phyloP scores from a whole-genome alignment of 1,284 basidiomycete species.

The Cystobasidiaceae sp. region DNA sequence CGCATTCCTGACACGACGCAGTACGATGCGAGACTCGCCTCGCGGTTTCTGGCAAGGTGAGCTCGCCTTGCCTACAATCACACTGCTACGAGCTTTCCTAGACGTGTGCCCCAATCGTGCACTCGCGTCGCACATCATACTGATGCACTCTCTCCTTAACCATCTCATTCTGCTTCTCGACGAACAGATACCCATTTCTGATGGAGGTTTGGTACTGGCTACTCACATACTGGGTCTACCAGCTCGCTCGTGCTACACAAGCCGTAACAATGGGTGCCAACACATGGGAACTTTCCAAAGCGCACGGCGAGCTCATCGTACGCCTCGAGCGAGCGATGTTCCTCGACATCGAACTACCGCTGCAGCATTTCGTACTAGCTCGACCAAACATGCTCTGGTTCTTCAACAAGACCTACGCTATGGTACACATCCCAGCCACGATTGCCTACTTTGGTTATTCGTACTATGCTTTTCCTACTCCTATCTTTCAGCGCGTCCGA shows the following conservation, averaged over 20 bases:
- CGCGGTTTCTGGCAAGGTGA: neutral
- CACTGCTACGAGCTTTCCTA: neutral
- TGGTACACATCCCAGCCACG: slow-evolving; percentile 48
- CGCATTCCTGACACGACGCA: neutral
- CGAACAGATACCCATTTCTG: slow-evolving; percentile 10
- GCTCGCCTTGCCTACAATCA: neutral
- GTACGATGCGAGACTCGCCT: slow-evolving; percentile 3
- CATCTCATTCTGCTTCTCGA: neutral
- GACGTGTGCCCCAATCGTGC: too few species aligned
- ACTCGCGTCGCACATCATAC: too few species aligned
- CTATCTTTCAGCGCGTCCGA: slow-evolving; percentile 44
- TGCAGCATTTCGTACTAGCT: slow-evolving; percentile 44
- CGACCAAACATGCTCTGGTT: slow-evolving; percentile 40
- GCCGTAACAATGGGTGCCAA: slow-evolving; percentile 46
- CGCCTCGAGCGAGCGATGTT: slow-evolving; percentile 41
- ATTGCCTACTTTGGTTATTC: slow-evolving; percentile 47
- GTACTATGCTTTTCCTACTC: slow-evolving; percentile 43
- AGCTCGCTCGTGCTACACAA: slow-evolving; percentile 45
- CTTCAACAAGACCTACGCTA: slow-evolving; percentile 47
- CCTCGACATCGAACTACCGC: slow-evolving; percentile 44
- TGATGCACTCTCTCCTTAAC: too few species aligned
- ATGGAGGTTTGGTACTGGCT: slow-evolving; percentile 24
- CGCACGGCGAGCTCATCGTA: slow-evolving; percentile 44
- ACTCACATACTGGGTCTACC: slow-evolving; percentile 41
- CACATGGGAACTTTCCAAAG: slow-evolving; percentile 43